phyloP scores from a whole-genome alignment of 78 protist species.

The Isochrysis galbana region DNA sequence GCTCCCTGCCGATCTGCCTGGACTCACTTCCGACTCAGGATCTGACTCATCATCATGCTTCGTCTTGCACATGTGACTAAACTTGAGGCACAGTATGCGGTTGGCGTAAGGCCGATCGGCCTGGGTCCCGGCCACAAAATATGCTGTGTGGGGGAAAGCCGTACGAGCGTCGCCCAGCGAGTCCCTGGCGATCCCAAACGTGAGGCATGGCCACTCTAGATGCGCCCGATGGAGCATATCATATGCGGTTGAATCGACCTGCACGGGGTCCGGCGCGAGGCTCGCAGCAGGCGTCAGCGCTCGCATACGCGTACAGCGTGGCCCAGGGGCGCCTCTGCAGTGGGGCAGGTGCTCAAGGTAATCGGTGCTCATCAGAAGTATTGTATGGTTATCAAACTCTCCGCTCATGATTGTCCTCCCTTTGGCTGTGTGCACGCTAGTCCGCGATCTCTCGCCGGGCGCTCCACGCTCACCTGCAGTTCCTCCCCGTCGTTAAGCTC shows the following conservation, averaged over 20 bases:
- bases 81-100: constrained; percentile 64
- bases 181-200: constrained; percentile 84
- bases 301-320: too few species aligned
- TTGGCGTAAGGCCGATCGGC: constrained; percentile 72
- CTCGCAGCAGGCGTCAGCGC: too few species aligned
- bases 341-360: too few species aligned
- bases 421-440: too few species aligned
- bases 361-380: too few species aligned
- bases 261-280: too few species aligned
- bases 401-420: too few species aligned
- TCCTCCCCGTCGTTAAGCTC: constrained; percentile 44
- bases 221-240: constrained; percentile 74
- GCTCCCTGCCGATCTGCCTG: too few species aligned
- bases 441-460: too few species aligned
- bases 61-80: constrained; percentile 60
- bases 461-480: constrained; percentile 9
- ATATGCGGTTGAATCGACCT: constrained; percentile 79
- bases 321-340: too few species aligned
- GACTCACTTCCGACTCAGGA: neutral
- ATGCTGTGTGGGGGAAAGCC: constrained; percentile 71
- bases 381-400: too few species aligned
- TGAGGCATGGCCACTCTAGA: constrained; percentile 90
- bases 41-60: constrained; percentile 42
- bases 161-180: constrained; percentile 69
- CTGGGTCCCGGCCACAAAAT: constrained; percentile 87